Evolutionary conservation across 2,329 filamentous ascomycete species (phyloP).

Genomic region (Dothidotthia symphoricarpi): DNA sequence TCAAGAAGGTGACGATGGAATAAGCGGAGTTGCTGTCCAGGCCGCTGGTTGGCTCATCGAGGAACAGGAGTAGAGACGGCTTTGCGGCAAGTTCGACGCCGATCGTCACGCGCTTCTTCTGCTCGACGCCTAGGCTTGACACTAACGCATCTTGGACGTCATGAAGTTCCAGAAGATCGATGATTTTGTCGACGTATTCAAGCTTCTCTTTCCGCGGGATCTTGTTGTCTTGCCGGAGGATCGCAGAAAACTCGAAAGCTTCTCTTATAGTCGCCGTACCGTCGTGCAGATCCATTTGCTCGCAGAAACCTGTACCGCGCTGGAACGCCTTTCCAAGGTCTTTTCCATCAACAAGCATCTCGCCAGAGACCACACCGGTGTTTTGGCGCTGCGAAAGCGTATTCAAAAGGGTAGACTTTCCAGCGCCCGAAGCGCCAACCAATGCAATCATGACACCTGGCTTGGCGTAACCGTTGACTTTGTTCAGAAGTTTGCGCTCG

Average conservation of each 20-base stretch:
- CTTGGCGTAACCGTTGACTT: slow-evolving; percentile 74
- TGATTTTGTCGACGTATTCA: slow-evolving; percentile 65
- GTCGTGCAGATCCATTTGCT: slow-evolving; percentile 72
- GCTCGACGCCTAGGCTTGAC: slow-evolving; percentile 63
- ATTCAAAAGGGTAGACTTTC: slow-evolving; percentile 81
- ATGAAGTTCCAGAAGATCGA: slow-evolving; percentile 63
- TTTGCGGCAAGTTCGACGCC: slow-evolving; percentile 65
- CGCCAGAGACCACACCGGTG: slow-evolving; percentile 62
- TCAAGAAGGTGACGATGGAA: slow-evolving; percentile 66
- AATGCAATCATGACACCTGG: slow-evolving; percentile 77
- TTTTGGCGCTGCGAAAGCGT: slow-evolving; percentile 71
- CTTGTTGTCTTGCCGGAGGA: slow-evolving; percentile 59
- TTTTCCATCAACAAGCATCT: slow-evolving; percentile 70
- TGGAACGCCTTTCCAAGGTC: slow-evolving; percentile 60
- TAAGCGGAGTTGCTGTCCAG: slow-evolving; percentile 68
- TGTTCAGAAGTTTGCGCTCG: slow-evolving; percentile 63
- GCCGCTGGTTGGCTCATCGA: slow-evolving; percentile 71
- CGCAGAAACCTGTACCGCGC: slow-evolving; percentile 67
- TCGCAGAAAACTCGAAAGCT: slow-evolving; percentile 66
- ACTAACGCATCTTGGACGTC: slow-evolving; percentile 68
- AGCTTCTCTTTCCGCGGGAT: slow-evolving; percentile 61
- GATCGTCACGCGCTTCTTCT: slow-evolving; percentile 70
- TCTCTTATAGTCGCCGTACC: slow-evolving; percentile 65
- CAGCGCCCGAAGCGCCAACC: slow-evolving; percentile 77
- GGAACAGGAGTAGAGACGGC: slow-evolving; percentile 65